Conservation (phyloP, 2,329 filamentous ascomycete genomes). For the Alternaria sp. region DNA sequence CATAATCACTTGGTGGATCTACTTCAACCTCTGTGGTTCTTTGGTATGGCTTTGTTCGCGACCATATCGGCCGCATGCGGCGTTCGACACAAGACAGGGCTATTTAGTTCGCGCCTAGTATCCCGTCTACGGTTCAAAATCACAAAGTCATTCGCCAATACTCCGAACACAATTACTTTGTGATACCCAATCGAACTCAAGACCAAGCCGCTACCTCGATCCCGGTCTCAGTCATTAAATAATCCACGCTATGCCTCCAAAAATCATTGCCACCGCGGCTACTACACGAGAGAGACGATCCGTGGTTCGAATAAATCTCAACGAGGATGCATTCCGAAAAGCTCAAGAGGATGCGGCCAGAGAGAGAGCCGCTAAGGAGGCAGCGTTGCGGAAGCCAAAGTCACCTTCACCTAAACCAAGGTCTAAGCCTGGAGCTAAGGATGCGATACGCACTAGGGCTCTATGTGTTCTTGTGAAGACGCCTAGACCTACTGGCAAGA, state of each 20-base stretch:
- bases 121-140: not conserved
- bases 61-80: not conserved
- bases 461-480: not conserved
- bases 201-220: not conserved
- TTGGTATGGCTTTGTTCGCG: constrained; percentile 10
- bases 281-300: not conserved
- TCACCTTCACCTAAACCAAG: not conserved
- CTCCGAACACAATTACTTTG: not conserved
- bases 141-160: not conserved
- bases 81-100: not conserved
- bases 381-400: no score
- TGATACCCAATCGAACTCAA: not conserved
- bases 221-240: not conserved
- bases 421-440: not conserved
- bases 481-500: not conserved
- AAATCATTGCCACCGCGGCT: not conserved
- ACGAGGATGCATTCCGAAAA: not conserved
- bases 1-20: not conserved
- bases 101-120: constrained; percentile 7
- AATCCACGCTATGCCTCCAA: not conserved
- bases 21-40: not conserved
- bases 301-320: not conserved
- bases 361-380: not conserved
- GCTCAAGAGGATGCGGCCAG: not conserved
- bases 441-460: not conserved